A percentile compares a stretch with the other conserved stretches of the same genome.
Evolutionary conservation across 805 yeast species (phyloP).

Genomic region (Candida ascalaphidarum): DNA sequence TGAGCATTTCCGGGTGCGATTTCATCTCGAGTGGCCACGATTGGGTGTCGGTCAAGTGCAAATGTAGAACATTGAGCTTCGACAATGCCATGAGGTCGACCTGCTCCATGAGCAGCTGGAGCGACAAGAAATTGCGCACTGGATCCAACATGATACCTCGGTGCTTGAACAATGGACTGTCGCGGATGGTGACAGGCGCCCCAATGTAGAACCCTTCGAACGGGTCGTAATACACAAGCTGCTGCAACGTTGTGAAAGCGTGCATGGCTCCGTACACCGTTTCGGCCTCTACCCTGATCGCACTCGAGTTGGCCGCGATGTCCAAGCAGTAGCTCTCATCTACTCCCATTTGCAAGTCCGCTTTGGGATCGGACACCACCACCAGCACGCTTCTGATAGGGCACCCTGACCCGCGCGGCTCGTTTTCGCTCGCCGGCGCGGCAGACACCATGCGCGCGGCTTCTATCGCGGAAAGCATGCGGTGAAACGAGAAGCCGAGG

Average conservation of each 20-base stretch:
- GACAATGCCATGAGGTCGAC: constrained; percentile 29
- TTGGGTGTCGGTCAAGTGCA: constrained; percentile 32
- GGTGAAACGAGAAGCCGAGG: too few relatives aligned
- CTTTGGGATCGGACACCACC: constrained; percentile 9
- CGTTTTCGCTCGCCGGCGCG: not conserved
- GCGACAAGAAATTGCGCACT: constrained; percentile 25
- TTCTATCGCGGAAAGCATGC: too few relatives aligned
- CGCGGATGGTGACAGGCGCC: constrained; percentile 21
- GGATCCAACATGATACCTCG: constrained; percentile 33
- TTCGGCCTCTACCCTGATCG: constrained; percentile 15
- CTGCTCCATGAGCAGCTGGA: constrained; percentile 19
- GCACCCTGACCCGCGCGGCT: not conserved
- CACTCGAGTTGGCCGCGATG: constrained; percentile 3
- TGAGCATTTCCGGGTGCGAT: constrained; percentile 26
- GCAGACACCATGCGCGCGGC: too few relatives aligned
- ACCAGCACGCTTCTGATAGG: constrained; percentile 2
- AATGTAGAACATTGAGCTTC: constrained; percentile 32
- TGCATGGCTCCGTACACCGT: constrained; percentile 36
- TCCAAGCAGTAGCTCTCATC: constrained; percentile 25
- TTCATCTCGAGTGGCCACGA: constrained; percentile 30
- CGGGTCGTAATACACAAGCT: constrained; percentile 22
- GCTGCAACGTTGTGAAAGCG: constrained; percentile 32
- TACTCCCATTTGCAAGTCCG: constrained; percentile 25
- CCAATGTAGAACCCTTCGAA: constrained; percentile 17
- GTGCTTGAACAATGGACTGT: constrained; percentile 26